A percentile compares a stretch with the other conserved stretches of the same genome.
Conservation (phyloP, 345 rosid genomes). For the Cardamine resedifolia region DNA sequence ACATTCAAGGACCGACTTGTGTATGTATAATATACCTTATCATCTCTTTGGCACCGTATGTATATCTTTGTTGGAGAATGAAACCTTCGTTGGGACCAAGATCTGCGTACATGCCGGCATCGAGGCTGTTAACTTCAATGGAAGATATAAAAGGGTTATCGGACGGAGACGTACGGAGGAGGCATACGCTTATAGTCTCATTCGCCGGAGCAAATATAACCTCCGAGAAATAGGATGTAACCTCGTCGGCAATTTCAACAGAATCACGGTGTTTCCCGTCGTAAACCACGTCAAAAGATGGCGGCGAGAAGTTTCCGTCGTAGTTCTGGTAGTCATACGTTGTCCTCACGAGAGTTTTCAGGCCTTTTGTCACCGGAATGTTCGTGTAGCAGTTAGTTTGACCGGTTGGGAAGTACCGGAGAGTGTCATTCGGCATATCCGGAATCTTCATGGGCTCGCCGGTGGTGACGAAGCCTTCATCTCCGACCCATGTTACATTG, state of each 20-base stretch:
- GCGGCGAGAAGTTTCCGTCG: slow-evolving; percentile 15
- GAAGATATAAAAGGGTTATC: slow-evolving; percentile 33
- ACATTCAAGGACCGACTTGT: background rate
- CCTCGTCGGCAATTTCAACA: slow-evolving; percentile 11
- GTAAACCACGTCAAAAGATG: slow-evolving; percentile 14
- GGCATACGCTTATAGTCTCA: slow-evolving; percentile 30
- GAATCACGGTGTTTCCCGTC: slow-evolving; percentile 26
- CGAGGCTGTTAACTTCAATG: slow-evolving; percentile 25
- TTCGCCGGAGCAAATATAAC: slow-evolving; percentile 26
- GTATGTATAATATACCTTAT: slow-evolving; percentile 34
- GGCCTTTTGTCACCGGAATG: slow-evolving; percentile 20
- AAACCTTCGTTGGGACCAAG: slow-evolving; percentile 34
- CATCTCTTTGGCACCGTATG: slow-evolving; percentile 20
- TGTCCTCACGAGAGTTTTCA: slow-evolving; percentile 24
- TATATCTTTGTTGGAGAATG: background rate
- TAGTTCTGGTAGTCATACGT: slow-evolving; percentile 28
- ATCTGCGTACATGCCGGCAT: slow-evolving; percentile 27
- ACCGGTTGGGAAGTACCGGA: slow-evolving; percentile 32
- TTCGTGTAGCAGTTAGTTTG: slow-evolving; percentile 31
- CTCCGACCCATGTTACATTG: slow-evolving; percentile 38
- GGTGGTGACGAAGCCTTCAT: slow-evolving; percentile 21
- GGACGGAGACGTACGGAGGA: slow-evolving; percentile 20
- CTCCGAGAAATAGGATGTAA: slow-evolving; percentile 17
- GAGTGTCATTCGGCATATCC: slow-evolving; percentile 19
- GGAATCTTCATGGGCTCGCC: slow-evolving; percentile 20